phyloP scores from a whole-genome alignment of 106 monocot genomes.

The Ottelia alismoides region DNA sequence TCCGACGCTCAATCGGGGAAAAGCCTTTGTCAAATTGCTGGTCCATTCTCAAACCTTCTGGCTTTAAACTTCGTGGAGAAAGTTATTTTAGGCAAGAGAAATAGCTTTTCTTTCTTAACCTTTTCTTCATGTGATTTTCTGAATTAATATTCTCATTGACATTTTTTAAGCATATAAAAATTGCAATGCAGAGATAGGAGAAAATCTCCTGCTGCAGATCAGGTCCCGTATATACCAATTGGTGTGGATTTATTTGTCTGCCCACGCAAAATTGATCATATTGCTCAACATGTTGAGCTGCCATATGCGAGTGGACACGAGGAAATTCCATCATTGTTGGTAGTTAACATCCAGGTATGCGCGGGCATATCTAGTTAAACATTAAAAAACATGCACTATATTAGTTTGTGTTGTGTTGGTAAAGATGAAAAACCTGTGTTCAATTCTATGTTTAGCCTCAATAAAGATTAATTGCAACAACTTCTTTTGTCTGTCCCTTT shows the following conservation, averaged over 20 bases:
- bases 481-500: too few species aligned
- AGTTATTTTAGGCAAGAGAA: constrained; percentile 75
- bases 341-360: constrained; percentile 94
- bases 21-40: constrained; percentile 51
- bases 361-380: too few species aligned
- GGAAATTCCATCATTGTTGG: constrained; percentile 70
- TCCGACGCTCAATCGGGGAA: constrained; percentile 51
- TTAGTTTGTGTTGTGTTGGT: too few species aligned
- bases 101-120: background rate
- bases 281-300: constrained; percentile 77
- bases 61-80: constrained; percentile 81
- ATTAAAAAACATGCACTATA: too few species aligned
- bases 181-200: constrained; percentile 45
- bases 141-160: background rate
- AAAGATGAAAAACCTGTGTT: too few species aligned
- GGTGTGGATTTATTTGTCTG: constrained; percentile 71
- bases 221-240: constrained; percentile 50
- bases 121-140: background rate
- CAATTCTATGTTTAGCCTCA: too few species aligned
- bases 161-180: too few species aligned
- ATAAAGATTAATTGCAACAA: too few species aligned
- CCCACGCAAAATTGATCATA: constrained; percentile 54
- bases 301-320: constrained; percentile 56
- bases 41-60: constrained; percentile 66
- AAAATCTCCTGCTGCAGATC: constrained; percentile 37